Conservation (phyloP, 2,329 filamentous ascomycete species). For the Exophiala aquamarina region DNA sequence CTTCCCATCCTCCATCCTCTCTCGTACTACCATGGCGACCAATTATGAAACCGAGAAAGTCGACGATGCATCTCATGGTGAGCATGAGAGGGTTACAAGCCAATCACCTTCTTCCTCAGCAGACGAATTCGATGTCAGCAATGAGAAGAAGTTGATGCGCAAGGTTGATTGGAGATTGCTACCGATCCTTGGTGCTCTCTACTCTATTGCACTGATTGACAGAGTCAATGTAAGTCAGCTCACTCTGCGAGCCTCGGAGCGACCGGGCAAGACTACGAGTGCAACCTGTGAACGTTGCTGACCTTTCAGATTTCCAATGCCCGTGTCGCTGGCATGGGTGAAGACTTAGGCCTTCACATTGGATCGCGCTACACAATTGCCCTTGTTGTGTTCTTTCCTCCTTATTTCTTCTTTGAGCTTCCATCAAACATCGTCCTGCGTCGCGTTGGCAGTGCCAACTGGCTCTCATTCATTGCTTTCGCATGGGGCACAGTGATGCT, state of each 20-base stretch:
- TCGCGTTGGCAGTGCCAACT: slow-evolving; percentile 55
- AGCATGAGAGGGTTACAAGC: background rate
- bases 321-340: slow-evolving; percentile 28
- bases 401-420: slow-evolving; percentile 63
- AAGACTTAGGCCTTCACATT: slow-evolving; percentile 33
- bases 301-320: slow-evolving; percentile 26
- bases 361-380: slow-evolving; percentile 67
- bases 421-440: slow-evolving; percentile 45
- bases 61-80: background rate
- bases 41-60: background rate
- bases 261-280: too few species aligned
- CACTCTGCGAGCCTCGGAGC: background rate
- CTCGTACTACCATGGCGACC: slow-evolving; percentile 1
- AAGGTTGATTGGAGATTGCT: slow-evolving; percentile 30
- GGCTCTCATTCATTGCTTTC: slow-evolving; percentile 58
- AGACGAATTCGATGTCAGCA: background rate
- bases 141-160: slow-evolving; percentile 7
- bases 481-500: slow-evolving; percentile 31
- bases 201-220: slow-evolving; percentile 20
- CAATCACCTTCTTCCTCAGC: background rate
- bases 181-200: slow-evolving; percentile 30
- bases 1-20: too few species aligned
- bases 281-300: too few species aligned
- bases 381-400: slow-evolving; percentile 72
- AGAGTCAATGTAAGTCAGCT: slow-evolving; percentile 16